A percentile compares a stretch with the other conserved stretches of the same genome.
Evolutionary conservation across 192 early-diverging fungal species (phyloP).

Genomic region (Hyaloraphidium curvatum): DNA sequence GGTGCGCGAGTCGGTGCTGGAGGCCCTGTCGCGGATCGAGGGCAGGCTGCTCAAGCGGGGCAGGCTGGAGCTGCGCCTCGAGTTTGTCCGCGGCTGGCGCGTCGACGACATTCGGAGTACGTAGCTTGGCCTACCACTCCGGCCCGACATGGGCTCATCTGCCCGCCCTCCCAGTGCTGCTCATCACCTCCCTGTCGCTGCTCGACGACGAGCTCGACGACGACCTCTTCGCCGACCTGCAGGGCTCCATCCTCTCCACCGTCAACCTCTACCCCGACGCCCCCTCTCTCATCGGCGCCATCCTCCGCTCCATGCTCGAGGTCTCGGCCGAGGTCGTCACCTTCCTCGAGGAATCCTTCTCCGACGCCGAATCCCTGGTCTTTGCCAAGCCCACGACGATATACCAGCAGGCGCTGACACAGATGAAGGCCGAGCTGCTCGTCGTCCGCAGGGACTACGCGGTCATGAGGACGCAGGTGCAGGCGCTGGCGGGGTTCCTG

Average conservation of each 20-base stretch:
- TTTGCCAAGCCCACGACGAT: not conserved
- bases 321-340: constrained; percentile 1
- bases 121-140: too few species aligned
- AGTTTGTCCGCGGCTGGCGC: constrained; percentile 1
- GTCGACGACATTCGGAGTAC: constrained; percentile 1
- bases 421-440: not conserved
- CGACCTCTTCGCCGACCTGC: too few species aligned
- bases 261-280: not conserved
- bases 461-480: not conserved
- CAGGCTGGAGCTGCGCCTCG: not conserved
- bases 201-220: too few species aligned
- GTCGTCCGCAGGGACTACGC: not conserved
- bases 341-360: not conserved
- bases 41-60: not conserved
- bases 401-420: not conserved
- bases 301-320: not conserved
- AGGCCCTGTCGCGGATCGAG: not conserved
- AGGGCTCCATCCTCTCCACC: too few species aligned
- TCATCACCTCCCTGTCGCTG: too few species aligned
- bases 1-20: not conserved
- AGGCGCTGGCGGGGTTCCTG: not conserved
- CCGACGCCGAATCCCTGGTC: not conserved
- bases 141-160: too few species aligned
- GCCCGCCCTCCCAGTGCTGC: too few species aligned
- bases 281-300: not conserved